Evolutionary conservation across 1,139 yeast species (phyloP), one percentile per base, ranked within the genome.

Genomic region (Kluyveromyces marxianus): DNA sequence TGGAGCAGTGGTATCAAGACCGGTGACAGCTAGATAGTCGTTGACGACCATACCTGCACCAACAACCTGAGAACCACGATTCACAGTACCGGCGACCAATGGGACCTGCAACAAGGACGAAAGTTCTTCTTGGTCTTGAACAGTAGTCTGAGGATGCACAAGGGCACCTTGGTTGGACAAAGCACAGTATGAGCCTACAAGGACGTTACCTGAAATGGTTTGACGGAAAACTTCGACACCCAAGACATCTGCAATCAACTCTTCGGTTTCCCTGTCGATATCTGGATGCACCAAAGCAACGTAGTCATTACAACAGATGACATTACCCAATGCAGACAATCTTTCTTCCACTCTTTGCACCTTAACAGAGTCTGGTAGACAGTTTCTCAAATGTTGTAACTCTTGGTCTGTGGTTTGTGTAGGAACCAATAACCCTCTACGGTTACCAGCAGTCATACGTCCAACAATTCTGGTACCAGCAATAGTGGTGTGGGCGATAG

Each of bases 181-280:
- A 26, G 96, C 71, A 70, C 97, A 92, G 70, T 92, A 94, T 14
- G 96, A 85, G 47, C 99, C 99, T 48, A 94, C 98, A 53, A 94
- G 76, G 44, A 94, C 97, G 67, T 94, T 92, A 54, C 97, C 97
- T 24, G 98, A 97, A 57, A 94, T 90, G 45, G 98, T 94, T 71
- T 92, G 98, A 72, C 98, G 83, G 78, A 94, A 94, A 38, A 94
- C 99, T 70, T 94, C 99, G 45, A 94, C 99, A 50, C 98, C 98
- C 52, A 94, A 76, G n/a, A 90, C 96, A 69, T 94, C 99, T 41
- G 98, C 96, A 64, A 94, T 94, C 60, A 94, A 75, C 71, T 94
- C 99, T 72, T 94, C 99, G 45, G 98, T 94, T 70, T 94, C 99
- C 66, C 98, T 83, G 74, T 94, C 98, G 55, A 94, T 88, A 71